Conservation (phyloP, 148 eudicot species). For the Persicaria tinctoria region DNA sequence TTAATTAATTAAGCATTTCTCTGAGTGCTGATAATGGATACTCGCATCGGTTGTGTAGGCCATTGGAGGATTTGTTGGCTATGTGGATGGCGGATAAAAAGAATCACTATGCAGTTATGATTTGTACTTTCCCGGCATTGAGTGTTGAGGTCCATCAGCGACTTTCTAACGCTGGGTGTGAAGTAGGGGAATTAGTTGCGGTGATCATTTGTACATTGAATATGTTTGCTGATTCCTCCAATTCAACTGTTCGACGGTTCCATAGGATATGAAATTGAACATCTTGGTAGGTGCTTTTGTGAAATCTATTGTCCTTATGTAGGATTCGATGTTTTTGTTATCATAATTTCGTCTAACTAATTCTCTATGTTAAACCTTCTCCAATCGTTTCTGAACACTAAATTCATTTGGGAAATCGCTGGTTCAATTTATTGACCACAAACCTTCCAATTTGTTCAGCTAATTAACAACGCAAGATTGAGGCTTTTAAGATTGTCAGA, state of each 20-base stretch:
- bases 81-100: conserved; percentile 32
- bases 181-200: conserved; percentile 39
- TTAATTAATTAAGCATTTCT: conserved; percentile 10
- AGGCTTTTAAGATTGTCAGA: conserved; percentile 84
- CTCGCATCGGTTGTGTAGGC: conserved; percentile 18
- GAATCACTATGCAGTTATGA: conserved; percentile 2
- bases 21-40: conserved; percentile 7
- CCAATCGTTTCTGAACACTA: not conserved
- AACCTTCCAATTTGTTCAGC: conserved; percentile 36
- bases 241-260: not conserved
- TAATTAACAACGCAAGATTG: conserved; percentile 50
- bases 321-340: not conserved
- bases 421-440: not conserved
- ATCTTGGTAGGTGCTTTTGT: not conserved
- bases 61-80: conserved; percentile 35
- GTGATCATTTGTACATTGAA: conserved; percentile 19
- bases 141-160: conserved; percentile 23
- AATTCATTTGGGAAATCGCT: not conserved
- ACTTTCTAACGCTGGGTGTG: conserved; percentile 24
- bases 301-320: not conserved
- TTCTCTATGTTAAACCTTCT: not conserved
- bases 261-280: not conserved
- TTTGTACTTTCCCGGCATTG: conserved; percentile 36
- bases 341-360: not conserved
- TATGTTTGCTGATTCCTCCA: not conserved